A percentile compares a stretch with the other conserved stretches of the same genome.
Conservation (phyloP, 2,329 filamentous ascomycete species). For the Pseudogymnoascus sp. region DNA sequence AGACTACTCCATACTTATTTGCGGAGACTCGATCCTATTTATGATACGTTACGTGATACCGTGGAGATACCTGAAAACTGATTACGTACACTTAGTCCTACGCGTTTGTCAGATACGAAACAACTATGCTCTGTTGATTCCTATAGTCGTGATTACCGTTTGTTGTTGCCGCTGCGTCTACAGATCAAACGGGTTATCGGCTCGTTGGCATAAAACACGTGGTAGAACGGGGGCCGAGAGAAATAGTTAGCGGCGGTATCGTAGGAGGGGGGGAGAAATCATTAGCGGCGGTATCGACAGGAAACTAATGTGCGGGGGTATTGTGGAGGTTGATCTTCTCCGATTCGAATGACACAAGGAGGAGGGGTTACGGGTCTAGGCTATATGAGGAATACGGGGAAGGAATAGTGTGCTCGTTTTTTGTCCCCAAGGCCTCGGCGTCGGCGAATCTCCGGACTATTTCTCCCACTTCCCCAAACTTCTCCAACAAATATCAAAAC, state of each 20-base stretch:
- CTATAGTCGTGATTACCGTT: neutral
- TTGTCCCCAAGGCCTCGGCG: neutral
- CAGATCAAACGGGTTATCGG: neutral
- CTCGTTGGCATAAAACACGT: neutral
- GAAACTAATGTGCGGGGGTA: neutral
- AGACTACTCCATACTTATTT: neutral
- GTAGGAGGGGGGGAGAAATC: neutral
- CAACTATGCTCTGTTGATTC: neutral
- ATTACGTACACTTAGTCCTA: neutral
- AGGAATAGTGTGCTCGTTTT: neutral
- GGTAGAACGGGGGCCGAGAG: neutral
- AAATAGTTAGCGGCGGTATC: neutral
- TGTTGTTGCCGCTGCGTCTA: neutral
- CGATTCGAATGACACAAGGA: neutral
- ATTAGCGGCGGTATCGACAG: constrained; percentile 1
- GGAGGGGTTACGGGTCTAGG: neutral
- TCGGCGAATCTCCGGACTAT: neutral
- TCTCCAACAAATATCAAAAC: neutral
- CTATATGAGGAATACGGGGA: neutral
- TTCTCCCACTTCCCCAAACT: neutral
- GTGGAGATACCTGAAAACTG: neutral
- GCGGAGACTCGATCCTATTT: neutral
- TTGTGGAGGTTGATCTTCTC: neutral
- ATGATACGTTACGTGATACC: constrained; percentile 1
- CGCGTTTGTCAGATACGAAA: neutral